A percentile compares a stretch with the other conserved stretches of the same genome.
Conservation (phyloP, 2,329 filamentous ascomycete species). For the Sarocladium kiliense region DNA sequence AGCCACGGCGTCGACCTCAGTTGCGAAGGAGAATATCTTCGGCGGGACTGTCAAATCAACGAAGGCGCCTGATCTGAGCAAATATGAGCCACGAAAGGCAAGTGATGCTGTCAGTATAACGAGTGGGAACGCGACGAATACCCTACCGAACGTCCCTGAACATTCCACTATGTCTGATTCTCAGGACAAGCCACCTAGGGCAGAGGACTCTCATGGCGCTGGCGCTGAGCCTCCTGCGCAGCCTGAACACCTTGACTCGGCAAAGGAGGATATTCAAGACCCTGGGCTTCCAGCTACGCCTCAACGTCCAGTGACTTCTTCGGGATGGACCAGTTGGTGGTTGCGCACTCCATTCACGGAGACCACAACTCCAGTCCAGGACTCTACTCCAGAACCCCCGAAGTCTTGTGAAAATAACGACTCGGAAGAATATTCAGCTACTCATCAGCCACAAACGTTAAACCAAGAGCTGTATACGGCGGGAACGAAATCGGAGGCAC, state of each 20-base stretch:
- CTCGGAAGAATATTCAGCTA: conserved; percentile 10
- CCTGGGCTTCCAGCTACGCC: conserved; percentile 9
- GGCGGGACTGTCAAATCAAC: conserved; percentile 47
- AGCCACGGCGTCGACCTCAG: conserved; percentile 52
- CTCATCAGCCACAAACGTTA: conserved; percentile 14
- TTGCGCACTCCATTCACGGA: conserved; percentile 23
- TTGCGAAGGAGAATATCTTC: conserved; percentile 56
- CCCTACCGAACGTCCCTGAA: conserved; percentile 21
- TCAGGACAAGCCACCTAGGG: neutral
- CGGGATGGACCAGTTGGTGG: conserved; percentile 54
- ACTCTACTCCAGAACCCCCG: conserved; percentile 11
- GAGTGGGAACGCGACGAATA: conserved; percentile 18
- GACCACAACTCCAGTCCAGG: conserved; percentile 11
- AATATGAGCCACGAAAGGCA: conserved; percentile 41
- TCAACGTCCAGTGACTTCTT: conserved; percentile 25
- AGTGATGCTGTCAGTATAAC: conserved; percentile 26
- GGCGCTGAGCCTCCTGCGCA: neutral
- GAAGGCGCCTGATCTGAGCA: conserved; percentile 43
- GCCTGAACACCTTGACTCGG: neutral
- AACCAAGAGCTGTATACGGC: conserved; percentile 7
- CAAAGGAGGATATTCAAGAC: neutral
- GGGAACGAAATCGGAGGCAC: conserved; percentile 13
- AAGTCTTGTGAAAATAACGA: conserved; percentile 11
- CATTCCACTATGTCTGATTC: conserved; percentile 13
- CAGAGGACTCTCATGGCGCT: neutral